Conservation (phyloP, 352 stramenopile genomes). For the Pseudoperonospora humuli region DNA sequence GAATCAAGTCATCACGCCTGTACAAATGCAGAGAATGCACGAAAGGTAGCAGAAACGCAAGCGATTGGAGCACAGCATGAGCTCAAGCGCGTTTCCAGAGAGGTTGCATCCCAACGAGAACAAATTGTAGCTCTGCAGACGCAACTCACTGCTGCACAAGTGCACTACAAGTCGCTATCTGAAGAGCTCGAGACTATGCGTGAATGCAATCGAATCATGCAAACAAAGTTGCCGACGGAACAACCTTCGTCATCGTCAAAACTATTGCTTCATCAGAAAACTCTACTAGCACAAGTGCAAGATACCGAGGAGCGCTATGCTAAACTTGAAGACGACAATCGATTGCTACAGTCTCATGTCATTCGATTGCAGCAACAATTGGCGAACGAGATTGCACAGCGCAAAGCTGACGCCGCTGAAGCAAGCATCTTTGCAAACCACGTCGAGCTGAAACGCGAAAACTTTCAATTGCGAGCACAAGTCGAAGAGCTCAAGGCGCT, state of each 20-base stretch:
- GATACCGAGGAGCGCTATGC: conserved; percentile 13
- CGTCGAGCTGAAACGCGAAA: conserved; percentile 72
- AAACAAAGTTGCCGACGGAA: not conserved
- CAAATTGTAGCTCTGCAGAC: too few relatives aligned
- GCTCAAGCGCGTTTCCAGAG: too few relatives aligned
- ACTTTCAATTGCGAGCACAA: conserved; percentile 50
- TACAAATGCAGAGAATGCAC: too few relatives aligned
- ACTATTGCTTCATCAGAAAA: conserved; percentile 20
- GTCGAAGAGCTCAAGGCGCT: conserved; percentile 67
- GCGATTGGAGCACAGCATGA: too few relatives aligned
- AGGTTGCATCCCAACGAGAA: too few relatives aligned
- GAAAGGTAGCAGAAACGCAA: too few relatives aligned
- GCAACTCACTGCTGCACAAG: too few relatives aligned
- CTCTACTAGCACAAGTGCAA: conserved; percentile 16
- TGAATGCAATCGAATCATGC: not conserved
- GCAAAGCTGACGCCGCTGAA: conserved; percentile 10
- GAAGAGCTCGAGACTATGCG: not conserved
- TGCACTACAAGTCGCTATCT: too few relatives aligned
- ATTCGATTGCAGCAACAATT: too few relatives aligned
- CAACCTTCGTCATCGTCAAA: conserved; percentile 13
- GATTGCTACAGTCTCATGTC: conserved; percentile 12
- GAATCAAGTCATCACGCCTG: too few relatives aligned
- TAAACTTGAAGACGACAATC: conserved; percentile 15
- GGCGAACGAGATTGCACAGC: conserved; percentile 19
- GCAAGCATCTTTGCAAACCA: conserved; percentile 51